Evolutionary conservation across 116 monocot species (phyloP).

Genomic region (Cymodocea nodosa): DNA sequence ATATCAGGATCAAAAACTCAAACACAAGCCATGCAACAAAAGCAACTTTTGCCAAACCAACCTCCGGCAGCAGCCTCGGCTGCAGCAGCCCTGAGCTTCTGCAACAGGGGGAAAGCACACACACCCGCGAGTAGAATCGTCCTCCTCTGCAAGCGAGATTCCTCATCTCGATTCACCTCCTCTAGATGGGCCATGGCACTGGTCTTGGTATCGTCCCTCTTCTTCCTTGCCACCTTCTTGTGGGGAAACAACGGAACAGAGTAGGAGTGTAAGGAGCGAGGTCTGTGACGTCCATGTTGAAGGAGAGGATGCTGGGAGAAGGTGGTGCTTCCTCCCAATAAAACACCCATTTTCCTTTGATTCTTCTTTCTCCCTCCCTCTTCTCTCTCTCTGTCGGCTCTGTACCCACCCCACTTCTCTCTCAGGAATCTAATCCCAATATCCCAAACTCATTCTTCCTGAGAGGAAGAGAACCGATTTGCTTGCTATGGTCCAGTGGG

Average conservation of each 20-base stretch:
- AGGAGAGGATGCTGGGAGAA: background rate
- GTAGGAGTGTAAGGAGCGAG: background rate
- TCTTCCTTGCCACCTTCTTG: background rate
- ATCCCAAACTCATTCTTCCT: background rate
- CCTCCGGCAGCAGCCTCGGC: slow-evolving; percentile 23
- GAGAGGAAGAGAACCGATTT: background rate
- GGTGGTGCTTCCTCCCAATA: slow-evolving; percentile 2
- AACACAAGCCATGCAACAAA: background rate
- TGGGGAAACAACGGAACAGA: background rate
- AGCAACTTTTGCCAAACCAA: slow-evolving; percentile 3
- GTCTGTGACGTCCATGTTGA: background rate
- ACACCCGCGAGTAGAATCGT: slow-evolving; percentile 47
- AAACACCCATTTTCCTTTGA: background rate
- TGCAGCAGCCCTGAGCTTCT: slow-evolving; percentile 24
- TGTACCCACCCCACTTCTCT: no score
- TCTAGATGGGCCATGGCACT: slow-evolving; percentile 5
- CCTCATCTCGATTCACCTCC: background rate
- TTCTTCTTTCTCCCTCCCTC: no score
- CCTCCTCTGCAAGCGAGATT: slow-evolving; percentile 16
- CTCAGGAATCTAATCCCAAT: slow-evolving; percentile 1
- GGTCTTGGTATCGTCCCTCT: background rate
- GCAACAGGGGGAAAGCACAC: slow-evolving; percentile 48
- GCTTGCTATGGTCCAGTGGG: background rate
- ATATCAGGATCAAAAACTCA: background rate
- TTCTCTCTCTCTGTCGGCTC: no score